phyloP scores from a whole-genome alignment of 2,329 filamentous ascomycete species.

The Epichloe gansuensis region DNA sequence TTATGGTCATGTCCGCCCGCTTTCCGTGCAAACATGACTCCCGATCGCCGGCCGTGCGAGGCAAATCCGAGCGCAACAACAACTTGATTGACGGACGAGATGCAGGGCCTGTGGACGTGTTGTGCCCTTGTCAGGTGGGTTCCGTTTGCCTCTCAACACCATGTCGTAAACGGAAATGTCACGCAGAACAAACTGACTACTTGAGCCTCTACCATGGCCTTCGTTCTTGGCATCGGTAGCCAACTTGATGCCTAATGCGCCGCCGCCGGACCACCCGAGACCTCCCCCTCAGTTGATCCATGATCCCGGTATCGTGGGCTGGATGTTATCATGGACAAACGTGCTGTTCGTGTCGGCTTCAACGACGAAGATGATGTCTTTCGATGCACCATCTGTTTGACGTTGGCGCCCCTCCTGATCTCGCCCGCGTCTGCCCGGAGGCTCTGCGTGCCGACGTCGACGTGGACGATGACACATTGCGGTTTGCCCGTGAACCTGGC shows the following conservation, averaged over 20 bases:
- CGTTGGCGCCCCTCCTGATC: slow-evolving; percentile 71
- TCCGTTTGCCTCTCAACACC: too few species aligned
- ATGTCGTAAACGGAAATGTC: slow-evolving; percentile 15
- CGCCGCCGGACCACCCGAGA: slow-evolving; percentile 73
- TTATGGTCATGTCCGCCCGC: too few species aligned
- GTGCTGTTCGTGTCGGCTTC: slow-evolving; percentile 64
- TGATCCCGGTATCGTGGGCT: slow-evolving; percentile 51
- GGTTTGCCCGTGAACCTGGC: slow-evolving; percentile 54
- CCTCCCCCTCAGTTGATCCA: slow-evolving; percentile 80
- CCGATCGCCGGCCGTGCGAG: too few species aligned
- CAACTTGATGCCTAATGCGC: slow-evolving; percentile 62
- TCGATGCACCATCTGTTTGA: slow-evolving; percentile 81
- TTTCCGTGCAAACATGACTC: too few species aligned
- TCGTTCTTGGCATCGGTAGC: slow-evolving; percentile 35
- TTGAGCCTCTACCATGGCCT: slow-evolving; percentile 35
- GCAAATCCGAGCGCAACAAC: too few species aligned
- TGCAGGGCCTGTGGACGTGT: too few species aligned
- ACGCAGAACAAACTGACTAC: slow-evolving; percentile 44
- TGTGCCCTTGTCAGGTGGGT: too few species aligned
- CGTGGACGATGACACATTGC: slow-evolving; percentile 62
- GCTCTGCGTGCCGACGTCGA: slow-evolving; percentile 67
- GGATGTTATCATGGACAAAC: slow-evolving; percentile 58
- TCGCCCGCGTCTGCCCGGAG: slow-evolving; percentile 66
- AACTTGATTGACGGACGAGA: too few species aligned
- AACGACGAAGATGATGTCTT: slow-evolving; percentile 57